Base-by-base conservation (phyloP, 129 eudicot species). In the Apium graveolens region DNA sequence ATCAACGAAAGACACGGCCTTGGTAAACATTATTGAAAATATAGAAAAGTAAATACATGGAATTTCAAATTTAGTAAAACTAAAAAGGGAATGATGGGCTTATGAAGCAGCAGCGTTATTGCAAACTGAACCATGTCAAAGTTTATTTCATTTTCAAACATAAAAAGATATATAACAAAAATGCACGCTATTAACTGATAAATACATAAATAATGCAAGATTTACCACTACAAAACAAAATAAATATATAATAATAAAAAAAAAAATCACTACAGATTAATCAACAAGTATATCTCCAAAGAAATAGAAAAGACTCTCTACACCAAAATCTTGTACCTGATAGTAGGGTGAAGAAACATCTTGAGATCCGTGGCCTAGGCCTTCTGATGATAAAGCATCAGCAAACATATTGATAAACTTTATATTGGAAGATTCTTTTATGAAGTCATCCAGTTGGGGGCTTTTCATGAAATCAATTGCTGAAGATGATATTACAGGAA, bases 381-480 rank as follows among this genome's bases (percentile, higher is more conserved):
- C 46, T 69, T 80, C 84, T 73, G 84, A 44, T 55, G 65, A 32
- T 73, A 86, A 80, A 37, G 74, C 76, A 70, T 80, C 87, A 62
- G 70, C 73, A 81, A 82, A 80, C 39, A 46, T 70, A 4, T 53
- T 49, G 81, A 65, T 75, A 76, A 41, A 46, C 72, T 78, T 92
- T 29, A 65, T 49, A 12, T 74, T 43, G 43, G 90, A 82, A 84
- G 88, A 71, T 80, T 75, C 87, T 29, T 86, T 79, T 31, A 96
- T 86, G 76, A 96, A 89, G 68, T 87, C 80, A 74, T 89, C 91
- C 66, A 96, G 85, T 89, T 86, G 85, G 73, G 97, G 90, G 88
- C 74, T 86, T 82, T 78, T 75, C 91, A 96, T 81, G 79, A 74
- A 70, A 81, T 82, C 85, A 55, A 88, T 76, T 51, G 88, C 87